A percentile compares a stretch with the other conserved stretches of the same genome.
Evolutionary conservation across 2,329 filamentous ascomycete genomes (phyloP).

Genomic region (Ceratocystis colombiana): DNA sequence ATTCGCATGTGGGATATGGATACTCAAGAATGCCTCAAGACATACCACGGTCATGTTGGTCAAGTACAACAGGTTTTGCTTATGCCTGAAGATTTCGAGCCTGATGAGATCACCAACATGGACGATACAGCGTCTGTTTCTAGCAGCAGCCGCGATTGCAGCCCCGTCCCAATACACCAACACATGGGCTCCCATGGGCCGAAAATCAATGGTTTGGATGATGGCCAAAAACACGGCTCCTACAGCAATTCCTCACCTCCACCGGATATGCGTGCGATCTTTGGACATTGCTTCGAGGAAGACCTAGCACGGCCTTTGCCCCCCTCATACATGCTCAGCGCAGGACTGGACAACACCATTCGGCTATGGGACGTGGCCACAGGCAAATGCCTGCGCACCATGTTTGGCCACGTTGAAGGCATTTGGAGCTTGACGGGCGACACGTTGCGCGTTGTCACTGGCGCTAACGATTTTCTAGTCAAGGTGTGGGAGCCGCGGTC

Average conservation of each 20-base stretch:
- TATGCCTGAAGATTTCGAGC: slow-evolving; percentile 78
- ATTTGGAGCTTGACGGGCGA: slow-evolving; percentile 90
- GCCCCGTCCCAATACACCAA: slow-evolving; percentile 25
- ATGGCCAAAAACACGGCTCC: neutral
- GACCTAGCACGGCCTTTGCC: slow-evolving; percentile 58
- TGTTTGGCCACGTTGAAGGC: slow-evolving; percentile 94
- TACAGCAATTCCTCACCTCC: slow-evolving; percentile 29
- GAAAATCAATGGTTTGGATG: neutral
- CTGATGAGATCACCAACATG: slow-evolving; percentile 53
- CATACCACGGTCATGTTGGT: slow-evolving; percentile 81
- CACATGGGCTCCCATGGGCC: neutral
- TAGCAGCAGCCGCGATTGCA: slow-evolving; percentile 37
- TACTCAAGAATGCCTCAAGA: slow-evolving; percentile 63
- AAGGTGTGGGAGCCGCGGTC: slow-evolving; percentile 89
- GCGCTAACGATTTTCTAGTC: slow-evolving; percentile 86
- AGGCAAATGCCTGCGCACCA: slow-evolving; percentile 74
- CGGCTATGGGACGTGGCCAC: slow-evolving; percentile 83
- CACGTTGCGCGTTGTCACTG: slow-evolving; percentile 75
- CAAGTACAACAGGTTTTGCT: slow-evolving; percentile 87
- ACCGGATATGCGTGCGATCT: slow-evolving; percentile 43
- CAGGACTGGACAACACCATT: slow-evolving; percentile 81
- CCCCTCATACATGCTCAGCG: slow-evolving; percentile 85
- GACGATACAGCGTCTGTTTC: slow-evolving; percentile 46
- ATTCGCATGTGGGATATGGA: slow-evolving; percentile 91
- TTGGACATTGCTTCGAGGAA: slow-evolving; percentile 52